Percentiles rank a stretch among this genome's conserved stretches.
Conservation (phyloP, 352 stramenopile genomes). For the Pythium grandisporangium region DNA sequence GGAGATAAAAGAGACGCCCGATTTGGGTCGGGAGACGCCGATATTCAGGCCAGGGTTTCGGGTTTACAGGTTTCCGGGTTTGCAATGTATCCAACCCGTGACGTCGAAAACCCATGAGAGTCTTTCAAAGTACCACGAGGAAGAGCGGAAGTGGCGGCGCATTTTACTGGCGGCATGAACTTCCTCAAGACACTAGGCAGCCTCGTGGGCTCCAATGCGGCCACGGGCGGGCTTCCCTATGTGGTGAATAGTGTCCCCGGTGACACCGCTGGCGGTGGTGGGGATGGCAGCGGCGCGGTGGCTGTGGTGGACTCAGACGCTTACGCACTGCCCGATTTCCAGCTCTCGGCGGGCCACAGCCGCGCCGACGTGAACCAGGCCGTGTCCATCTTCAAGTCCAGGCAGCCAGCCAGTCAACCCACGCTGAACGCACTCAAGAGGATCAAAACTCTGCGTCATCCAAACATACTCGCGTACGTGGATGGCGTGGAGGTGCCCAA, state of each 20-base stretch:
- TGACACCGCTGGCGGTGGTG: slow-evolving; percentile 20
- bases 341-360: slow-evolving; percentile 78
- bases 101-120: too few relatives aligned
- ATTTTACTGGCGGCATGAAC: slow-evolving; percentile 53
- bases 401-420: slow-evolving; percentile 62
- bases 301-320: too few relatives aligned
- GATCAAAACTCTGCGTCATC: slow-evolving; percentile 92
- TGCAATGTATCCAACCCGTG: too few relatives aligned
- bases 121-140: too few relatives aligned
- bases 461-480: slow-evolving; percentile 88
- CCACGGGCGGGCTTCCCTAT: slow-evolving; percentile 69
- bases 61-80: too few relatives aligned
- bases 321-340: slow-evolving; percentile 65
- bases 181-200: slow-evolving; percentile 83
- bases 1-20: too few relatives aligned
- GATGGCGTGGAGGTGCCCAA: slow-evolving; percentile 68
- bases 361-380: slow-evolving; percentile 66
- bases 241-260: slow-evolving; percentile 23
- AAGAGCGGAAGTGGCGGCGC: too few relatives aligned
- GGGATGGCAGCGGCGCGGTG: slow-evolving; percentile 26
- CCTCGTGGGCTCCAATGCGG: slow-evolving; percentile 47
- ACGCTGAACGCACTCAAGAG: slow-evolving; percentile 88
- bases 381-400: slow-evolving; percentile 92
- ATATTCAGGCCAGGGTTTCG: too few relatives aligned
- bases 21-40: too few relatives aligned